A percentile compares a stretch with the other conserved stretches of the same genome.
These are phyloP conservation scores for Coccinonectria pachysandricola DNA, from an alignment of 2,329 filamentous ascomycete genomes.

Conservation along the genomic window DNA sequence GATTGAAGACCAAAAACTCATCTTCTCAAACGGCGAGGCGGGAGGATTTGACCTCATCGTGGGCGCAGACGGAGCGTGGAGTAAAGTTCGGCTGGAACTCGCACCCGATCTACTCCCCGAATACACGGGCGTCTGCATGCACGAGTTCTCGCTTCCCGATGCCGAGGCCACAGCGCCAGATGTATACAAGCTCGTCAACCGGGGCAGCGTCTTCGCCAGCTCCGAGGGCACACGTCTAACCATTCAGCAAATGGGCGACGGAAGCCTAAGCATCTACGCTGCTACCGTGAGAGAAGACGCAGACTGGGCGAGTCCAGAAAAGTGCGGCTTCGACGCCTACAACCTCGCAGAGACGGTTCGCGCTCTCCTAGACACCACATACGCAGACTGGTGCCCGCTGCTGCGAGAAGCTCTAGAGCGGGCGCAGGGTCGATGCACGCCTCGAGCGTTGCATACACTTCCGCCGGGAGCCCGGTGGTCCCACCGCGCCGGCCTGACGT, in stretches of 20 bases:
- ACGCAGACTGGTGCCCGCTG: conserved; percentile 31
- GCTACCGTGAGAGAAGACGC: conserved; percentile 27
- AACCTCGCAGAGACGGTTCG: conserved; percentile 29
- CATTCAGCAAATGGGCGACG: conserved; percentile 35
- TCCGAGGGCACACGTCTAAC: conserved; percentile 30
- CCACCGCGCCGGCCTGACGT: conserved; percentile 36
- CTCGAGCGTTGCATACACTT: conserved; percentile 41
- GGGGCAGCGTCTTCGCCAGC: conserved; percentile 35
- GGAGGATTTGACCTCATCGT: conserved; percentile 30
- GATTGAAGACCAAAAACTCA: conserved; percentile 25
- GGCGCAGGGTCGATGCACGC: conserved; percentile 27
- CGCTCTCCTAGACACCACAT: conserved; percentile 24
- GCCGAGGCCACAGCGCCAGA: conserved; percentile 31
- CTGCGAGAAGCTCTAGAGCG: conserved; percentile 32
- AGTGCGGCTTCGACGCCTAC: conserved; percentile 33
- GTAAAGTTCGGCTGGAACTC: conserved; percentile 24
- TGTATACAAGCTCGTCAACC: conserved; percentile 33
- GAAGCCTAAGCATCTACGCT: conserved; percentile 32
- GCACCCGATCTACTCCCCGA: conserved; percentile 28
- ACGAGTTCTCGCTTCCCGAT: conserved; percentile 32
- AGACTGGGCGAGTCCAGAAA: conserved; percentile 26
- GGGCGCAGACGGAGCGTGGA: conserved; percentile 29
- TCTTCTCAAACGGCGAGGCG: conserved; percentile 26
- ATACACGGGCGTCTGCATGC: conserved; percentile 35
- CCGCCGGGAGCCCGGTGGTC: conserved; percentile 39